Base-by-base conservation (phyloP, 1,284 basidiomycete species). In the Rhodotorula sp. region DNA sequence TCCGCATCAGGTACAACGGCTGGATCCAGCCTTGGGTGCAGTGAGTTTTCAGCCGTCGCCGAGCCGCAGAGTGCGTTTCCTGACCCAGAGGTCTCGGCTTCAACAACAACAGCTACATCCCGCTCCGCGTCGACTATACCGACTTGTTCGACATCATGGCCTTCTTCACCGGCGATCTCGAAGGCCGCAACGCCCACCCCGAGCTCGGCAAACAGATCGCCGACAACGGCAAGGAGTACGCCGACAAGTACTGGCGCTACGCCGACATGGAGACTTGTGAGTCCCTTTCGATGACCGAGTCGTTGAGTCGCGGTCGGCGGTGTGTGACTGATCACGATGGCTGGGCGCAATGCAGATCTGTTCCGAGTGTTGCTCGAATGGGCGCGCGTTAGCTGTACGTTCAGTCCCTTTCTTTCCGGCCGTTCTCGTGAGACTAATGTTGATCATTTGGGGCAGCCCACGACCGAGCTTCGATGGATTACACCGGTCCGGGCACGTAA, bases 181-280 rank as follows among this genome's bases (percentile, higher is more conserved):
- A 84, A 64, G 82, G 83, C 6, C 70, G 76, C 16, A 76, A 79
- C 46, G 68, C 62, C 5, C 79, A 81, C 61, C 81, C 83, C 67
- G 80, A 81, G 48, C 70, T 82, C 18, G 83, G 82, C 6, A 79
- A 81, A 72, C 74, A 79, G 72, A 84, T 84, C 52, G 83, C 82
- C 10, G 68, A 76, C 47, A 77, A 82, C 39, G 83, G 81, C 0
- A 73, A 77, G 47, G 69, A 80, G 18, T 83, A 82, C 73, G 78
- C 80, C n/a, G 58, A 80, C 48, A 72, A 77, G 56, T 79, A 79
- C 74, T 84, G 82, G 83, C 75, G 84, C 64, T 81, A 71, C 71
- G 76, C 79, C 34, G 84, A 84, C 76, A 84, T 84, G 83, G 81
- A 83, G 70, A 80, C 81, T 49, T 84, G 79, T 78, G 77, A 76